Evolutionary conservation across 306 rosid genomes (phyloP), one percentile per base, ranked within the genome.

Genomic region (Vigna trinervia): DNA sequence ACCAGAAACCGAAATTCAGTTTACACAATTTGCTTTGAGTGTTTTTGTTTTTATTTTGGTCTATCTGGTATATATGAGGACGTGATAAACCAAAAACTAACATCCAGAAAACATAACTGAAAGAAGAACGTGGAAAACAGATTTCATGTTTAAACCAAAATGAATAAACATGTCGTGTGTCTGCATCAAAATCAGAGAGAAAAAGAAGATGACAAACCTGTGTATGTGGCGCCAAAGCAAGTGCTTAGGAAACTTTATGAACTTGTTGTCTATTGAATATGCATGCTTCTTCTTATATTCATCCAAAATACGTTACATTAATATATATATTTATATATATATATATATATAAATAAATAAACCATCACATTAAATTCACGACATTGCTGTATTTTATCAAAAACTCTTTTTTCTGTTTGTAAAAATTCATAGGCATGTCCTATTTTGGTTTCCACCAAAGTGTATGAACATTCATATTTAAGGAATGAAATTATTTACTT

Each of bases 201-300:
- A 45, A 45, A 45, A 47, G 36, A 12, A 13, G 77, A 71, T 51
- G 60, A 26, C 15, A 86, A 32, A 61, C 83, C 83, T 73, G 63
- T 74, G 74, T 63, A 57, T 80, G 74, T 69, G 84, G 84, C 68
- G 82, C 85, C 63, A 83, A 86, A 63, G 38, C 23, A 36, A 43
- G 71, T 79, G 64, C 13, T 22, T 43, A 45, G 15, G 57, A 58
- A 22, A 41, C 65, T 28, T 41, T 50, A 2, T n/a, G 12, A 70
- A 60, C 12, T 13, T 60, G 5, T 13, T 28, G 43, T 60, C 20
- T 34, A 32, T 26, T n/a, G 13, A 47, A 11, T 17, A 17, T 52
- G 34, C 57, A n/a, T 9, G 6, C 3, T 26, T 6, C 4, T 41
- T 13, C 43, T 52, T 12, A 48, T 48, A 9, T 28, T 30, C 30